These are phyloP conservation scores for Gastrolobium bilobum DNA, from an alignment of 306 rosid genomes.

Conservation along the genomic window DNA sequence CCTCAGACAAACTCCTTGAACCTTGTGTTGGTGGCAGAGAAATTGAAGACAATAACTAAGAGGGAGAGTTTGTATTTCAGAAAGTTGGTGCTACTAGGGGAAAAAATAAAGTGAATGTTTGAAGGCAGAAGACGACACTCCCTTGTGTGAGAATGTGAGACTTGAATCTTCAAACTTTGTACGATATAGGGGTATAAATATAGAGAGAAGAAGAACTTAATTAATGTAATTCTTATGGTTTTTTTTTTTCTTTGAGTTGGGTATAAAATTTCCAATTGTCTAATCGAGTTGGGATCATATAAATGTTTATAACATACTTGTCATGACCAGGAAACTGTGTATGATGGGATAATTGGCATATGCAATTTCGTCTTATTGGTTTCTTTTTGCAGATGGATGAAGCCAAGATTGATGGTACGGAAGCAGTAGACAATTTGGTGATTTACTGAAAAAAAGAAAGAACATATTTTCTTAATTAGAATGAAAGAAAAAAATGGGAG, in stretches of 20 bases:
- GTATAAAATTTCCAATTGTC: neutral
- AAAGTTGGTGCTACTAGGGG: slow-evolving; percentile 35
- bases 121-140: slow-evolving; percentile 55
- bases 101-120: slow-evolving; percentile 52
- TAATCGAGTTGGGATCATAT: too few relatives aligned
- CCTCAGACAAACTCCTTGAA: slow-evolving; percentile 51
- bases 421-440: neutral
- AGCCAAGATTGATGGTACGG: neutral
- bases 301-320: too few relatives aligned
- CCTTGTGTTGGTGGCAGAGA: slow-evolving; percentile 49
- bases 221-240: slow-evolving; percentile 6
- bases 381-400: too few relatives aligned
- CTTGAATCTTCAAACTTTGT: slow-evolving; percentile 39
- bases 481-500: neutral
- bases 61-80: slow-evolving; percentile 43
- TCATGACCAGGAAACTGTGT: neutral
- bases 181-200: slow-evolving; percentile 22
- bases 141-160: slow-evolving; percentile 49
- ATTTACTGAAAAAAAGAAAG: neutral
- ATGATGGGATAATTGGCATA: neutral
- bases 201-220: slow-evolving; percentile 19
- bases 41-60: slow-evolving; percentile 51
- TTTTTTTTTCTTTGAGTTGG: neutral
- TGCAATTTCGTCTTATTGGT: neutral
- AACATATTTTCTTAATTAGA: neutral